Conservation (phyloP, 2,329 filamentous ascomycete species). For the Decorospora gaudefroyi region DNA sequence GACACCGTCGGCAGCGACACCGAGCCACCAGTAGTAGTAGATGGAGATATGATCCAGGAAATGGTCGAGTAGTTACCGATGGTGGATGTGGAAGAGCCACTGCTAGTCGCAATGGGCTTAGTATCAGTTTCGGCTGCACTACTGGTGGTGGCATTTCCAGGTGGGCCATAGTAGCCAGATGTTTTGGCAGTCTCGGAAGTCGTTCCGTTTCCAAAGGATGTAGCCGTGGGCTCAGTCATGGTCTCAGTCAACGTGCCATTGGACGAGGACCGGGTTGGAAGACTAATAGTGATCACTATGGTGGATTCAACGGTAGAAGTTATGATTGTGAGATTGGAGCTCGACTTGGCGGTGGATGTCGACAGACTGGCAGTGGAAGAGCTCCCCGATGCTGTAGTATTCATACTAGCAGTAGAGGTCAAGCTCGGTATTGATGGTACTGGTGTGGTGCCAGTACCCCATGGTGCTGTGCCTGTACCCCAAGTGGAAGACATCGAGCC, state of each 20-base stretch:
- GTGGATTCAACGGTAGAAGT: slow-evolving; percentile 4
- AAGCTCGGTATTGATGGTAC: neutral
- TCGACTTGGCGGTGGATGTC: neutral
- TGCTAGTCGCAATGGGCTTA: slow-evolving; percentile 1
- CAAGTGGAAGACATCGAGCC: slow-evolving; percentile 1
- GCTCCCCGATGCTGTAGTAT: slow-evolving; percentile 1
- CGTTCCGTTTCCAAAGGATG: slow-evolving; percentile 2
- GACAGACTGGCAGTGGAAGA: neutral
- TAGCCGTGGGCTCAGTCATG: slow-evolving; percentile 3
- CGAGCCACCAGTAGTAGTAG: slow-evolving; percentile 1
- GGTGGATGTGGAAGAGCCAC: slow-evolving; percentile 2
- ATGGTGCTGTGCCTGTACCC: slow-evolving; percentile 13
- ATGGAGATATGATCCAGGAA: slow-evolving; percentile 6
- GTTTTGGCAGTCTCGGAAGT: slow-evolving; percentile 1
- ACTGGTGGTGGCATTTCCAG: slow-evolving; percentile 6
- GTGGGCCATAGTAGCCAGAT: slow-evolving; percentile 14
- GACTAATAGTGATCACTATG: neutral
- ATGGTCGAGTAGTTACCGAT: slow-evolving; percentile 5
- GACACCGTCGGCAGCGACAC: neutral
- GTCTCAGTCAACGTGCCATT: slow-evolving; percentile 10
- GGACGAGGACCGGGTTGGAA: slow-evolving; percentile 5
- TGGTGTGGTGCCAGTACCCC: slow-evolving; percentile 12
- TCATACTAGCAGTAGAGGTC: slow-evolving; percentile 2
- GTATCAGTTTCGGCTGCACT: neutral
- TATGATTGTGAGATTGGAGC: slow-evolving; percentile 3